Percentiles rank a stretch among this genome's conserved stretches.
Conservation (phyloP, 2,329 filamentous ascomycete genomes). For the Neophaeococcomyces aloes region DNA sequence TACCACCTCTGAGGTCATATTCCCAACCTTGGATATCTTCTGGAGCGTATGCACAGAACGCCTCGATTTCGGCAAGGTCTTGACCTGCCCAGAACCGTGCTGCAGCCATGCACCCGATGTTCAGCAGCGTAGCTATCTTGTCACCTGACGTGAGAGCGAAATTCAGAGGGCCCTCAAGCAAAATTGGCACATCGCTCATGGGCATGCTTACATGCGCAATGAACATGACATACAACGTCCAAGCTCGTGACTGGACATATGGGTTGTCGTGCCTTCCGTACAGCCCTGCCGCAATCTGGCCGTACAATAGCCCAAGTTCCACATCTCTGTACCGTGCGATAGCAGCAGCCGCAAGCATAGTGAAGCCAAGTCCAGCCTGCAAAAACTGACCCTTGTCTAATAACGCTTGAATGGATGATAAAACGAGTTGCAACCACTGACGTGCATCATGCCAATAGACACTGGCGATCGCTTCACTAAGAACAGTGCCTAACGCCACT, state of each 20-base stretch:
- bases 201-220: slow-evolving; percentile 50
- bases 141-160: slow-evolving; percentile 48
- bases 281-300: slow-evolving; percentile 42
- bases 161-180: slow-evolving; percentile 46
- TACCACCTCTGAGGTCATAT: slow-evolving; percentile 48
- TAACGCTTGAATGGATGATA: slow-evolving; percentile 48
- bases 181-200: slow-evolving; percentile 41
- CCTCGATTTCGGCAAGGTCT: slow-evolving; percentile 48
- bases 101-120: slow-evolving; percentile 48
- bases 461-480: slow-evolving; percentile 48
- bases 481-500: slow-evolving; percentile 42
- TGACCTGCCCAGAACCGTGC: slow-evolving; percentile 47
- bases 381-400: slow-evolving; percentile 45
- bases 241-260: slow-evolving; percentile 46
- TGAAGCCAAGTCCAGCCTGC: slow-evolving; percentile 49
- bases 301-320: slow-evolving; percentile 44
- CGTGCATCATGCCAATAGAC: slow-evolving; percentile 51
- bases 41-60: slow-evolving; percentile 45
- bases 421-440: slow-evolving; percentile 48
- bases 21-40: slow-evolving; percentile 49
- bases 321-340: slow-evolving; percentile 49
- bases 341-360: slow-evolving; percentile 47
- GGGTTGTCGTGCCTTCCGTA: slow-evolving; percentile 42
- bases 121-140: slow-evolving; percentile 47
- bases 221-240: slow-evolving; percentile 49